phyloP scores from a whole-genome alignment of 164 flowering plant genomes.

The Stephania japonica region DNA sequence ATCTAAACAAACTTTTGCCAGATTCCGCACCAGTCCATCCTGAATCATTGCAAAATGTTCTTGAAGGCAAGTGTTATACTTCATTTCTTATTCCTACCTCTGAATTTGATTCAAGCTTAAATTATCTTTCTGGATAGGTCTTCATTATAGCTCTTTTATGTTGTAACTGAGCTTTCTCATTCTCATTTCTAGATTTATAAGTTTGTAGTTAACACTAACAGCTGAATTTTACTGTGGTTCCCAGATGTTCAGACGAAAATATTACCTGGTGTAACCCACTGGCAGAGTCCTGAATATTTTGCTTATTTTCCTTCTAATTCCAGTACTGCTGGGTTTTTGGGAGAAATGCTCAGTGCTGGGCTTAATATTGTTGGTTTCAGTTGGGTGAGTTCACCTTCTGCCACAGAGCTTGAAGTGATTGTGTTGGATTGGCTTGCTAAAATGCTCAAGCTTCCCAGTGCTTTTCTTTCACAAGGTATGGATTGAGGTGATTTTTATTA shows the following conservation, averaged over 20 bases:
- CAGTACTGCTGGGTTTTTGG: conserved; percentile 84
- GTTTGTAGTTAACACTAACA: conserved; percentile 1
- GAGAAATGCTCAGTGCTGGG: conserved; percentile 96
- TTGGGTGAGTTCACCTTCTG: conserved; percentile 96
- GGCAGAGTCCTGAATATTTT: conserved; percentile 96
- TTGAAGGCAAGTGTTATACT: conserved; percentile 50
- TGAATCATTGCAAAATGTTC: conserved; percentile 60
- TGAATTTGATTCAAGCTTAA: background rate
- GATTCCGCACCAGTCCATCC: conserved; percentile 74
- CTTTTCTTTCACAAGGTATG: conserved; percentile 66
- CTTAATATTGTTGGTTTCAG: conserved; percentile 91
- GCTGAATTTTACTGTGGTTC: conserved; percentile 13
- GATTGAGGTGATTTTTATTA: background rate
- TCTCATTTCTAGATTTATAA: background rate
- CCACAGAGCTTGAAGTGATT: conserved; percentile 91
- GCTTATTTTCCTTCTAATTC: conserved; percentile 92
- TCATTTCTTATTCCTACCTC: conserved; percentile 4
- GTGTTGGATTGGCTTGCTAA: conserved; percentile 95
- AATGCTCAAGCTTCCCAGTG: conserved; percentile 74
- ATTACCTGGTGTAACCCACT: conserved; percentile 90
- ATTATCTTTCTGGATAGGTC: background rate
- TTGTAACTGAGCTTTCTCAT: background rate
- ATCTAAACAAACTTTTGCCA: conserved; percentile 67
- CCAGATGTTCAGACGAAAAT: conserved; percentile 76
- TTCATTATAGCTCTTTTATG: background rate